These are phyloP conservation scores for Candida pseudoviswanathii DNA, from an alignment of 1,139 yeast genomes.

Conservation along the genomic window DNA sequence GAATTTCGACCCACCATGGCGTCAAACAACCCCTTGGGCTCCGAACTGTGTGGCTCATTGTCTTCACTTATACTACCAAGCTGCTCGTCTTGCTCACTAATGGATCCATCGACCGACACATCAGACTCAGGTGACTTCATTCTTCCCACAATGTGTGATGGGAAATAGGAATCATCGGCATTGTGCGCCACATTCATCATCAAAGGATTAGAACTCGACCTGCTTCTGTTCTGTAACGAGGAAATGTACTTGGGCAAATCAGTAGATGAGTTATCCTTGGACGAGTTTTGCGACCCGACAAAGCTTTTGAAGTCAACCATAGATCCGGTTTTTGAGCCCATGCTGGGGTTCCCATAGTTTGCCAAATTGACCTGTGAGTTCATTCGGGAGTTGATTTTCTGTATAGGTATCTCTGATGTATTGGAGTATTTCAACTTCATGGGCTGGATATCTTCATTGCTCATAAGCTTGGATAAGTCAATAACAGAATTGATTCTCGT, in stretches of 20 bases:
- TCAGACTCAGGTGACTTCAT: slow-evolving; percentile 21
- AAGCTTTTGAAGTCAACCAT: slow-evolving; percentile 4
- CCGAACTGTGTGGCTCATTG: slow-evolving; percentile 8
- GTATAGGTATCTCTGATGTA: slow-evolving; percentile 45
- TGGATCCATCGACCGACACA: slow-evolving; percentile 19
- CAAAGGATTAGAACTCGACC: slow-evolving; percentile 26
- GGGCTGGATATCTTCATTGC: slow-evolving; percentile 45
- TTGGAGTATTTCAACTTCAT: slow-evolving; percentile 43
- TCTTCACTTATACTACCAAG: slow-evolving; percentile 30
- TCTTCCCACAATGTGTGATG: slow-evolving; percentile 21
- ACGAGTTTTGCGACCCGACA: slow-evolving; percentile 13
- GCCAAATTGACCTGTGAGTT: slow-evolving; percentile 33
- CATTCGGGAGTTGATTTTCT: slow-evolving; percentile 41
- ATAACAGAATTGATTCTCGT: slow-evolving; percentile 46
- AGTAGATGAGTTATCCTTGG: slow-evolving; percentile 27
- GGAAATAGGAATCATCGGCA: slow-evolving; percentile 36
- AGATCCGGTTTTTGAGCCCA: slow-evolving; percentile 3
- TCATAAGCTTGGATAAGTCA: slow-evolving; percentile 39
- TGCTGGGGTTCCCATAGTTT: slow-evolving; percentile 4
- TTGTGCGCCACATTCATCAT: slow-evolving; percentile 19
- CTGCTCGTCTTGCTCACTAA: slow-evolving; percentile 22
- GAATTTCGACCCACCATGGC: slow-evolving; percentile 17
- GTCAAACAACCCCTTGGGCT: slow-evolving; percentile 13
- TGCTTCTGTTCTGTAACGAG: slow-evolving; percentile 17
- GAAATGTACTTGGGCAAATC: slow-evolving; percentile 29